Conservation (phyloP, 2,329 filamentous ascomycete genomes). For the Ophiosphaerella herpotricha region DNA sequence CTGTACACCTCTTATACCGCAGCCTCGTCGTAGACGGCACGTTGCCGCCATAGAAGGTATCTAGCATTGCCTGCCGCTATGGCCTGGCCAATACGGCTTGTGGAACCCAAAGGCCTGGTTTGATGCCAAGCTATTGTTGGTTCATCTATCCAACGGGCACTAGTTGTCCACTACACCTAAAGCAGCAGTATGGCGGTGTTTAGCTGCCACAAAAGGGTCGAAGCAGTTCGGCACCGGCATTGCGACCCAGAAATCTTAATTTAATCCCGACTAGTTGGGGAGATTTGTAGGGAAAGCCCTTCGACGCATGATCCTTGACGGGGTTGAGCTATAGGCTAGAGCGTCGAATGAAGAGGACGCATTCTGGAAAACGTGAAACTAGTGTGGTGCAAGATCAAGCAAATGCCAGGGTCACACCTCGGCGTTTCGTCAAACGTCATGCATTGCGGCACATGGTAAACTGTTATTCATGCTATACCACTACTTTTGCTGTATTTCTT, state of each 20-base stretch:
- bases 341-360: conserved; percentile 21
- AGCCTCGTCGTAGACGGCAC: conserved; percentile 17
- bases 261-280: conserved; percentile 14
- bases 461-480: conserved; percentile 6
- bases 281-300: conserved; percentile 23
- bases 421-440: conserved; percentile 36
- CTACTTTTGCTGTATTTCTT: background rate
- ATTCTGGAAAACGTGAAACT: conserved; percentile 25
- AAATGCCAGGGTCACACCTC: conserved; percentile 12
- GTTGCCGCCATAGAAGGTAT: conserved; percentile 15
- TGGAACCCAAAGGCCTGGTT: conserved; percentile 20
- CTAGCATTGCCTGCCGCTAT: conserved; percentile 11
- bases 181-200: conserved; percentile 9
- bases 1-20: conserved; percentile 30
- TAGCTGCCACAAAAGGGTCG: conserved; percentile 28
- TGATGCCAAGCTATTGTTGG: conserved; percentile 19
- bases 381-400: conserved; percentile 15
- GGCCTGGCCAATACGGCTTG: background rate
- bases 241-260: conserved; percentile 27
- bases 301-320: conserved; percentile 24
- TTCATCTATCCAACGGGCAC: conserved; percentile 33
- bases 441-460: conserved; percentile 11
- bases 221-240: conserved; percentile 21
- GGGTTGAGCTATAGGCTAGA: conserved; percentile 11
- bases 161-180: conserved; percentile 14